Evolutionary conservation across 176 grass and related monocot genomes (phyloP).

Genomic region (Metroxylon sagu): DNA sequence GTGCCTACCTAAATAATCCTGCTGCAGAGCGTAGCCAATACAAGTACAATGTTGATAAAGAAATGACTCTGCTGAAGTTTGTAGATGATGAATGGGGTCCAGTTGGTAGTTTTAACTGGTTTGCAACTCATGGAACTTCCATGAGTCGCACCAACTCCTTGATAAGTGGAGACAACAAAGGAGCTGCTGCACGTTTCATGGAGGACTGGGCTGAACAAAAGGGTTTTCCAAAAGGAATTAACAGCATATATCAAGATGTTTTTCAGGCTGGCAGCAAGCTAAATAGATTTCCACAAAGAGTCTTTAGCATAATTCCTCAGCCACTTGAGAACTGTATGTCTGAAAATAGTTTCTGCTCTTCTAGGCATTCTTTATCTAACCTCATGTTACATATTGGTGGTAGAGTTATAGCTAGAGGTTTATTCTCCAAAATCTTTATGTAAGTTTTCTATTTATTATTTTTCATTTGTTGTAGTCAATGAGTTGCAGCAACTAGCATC

Average conservation of each 20-base stretch:
- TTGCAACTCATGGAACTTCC: slow-evolving; percentile 94
- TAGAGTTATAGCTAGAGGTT: too few relatives aligned
- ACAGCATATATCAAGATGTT: slow-evolving; percentile 13
- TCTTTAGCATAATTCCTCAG: slow-evolving; percentile 74
- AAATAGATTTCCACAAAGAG: slow-evolving; percentile 45
- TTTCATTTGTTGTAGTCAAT: slow-evolving; percentile 42
- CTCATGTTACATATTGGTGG: too few relatives aligned
- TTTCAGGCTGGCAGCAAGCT: slow-evolving; percentile 22
- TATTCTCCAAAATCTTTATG: background rate
- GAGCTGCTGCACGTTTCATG: slow-evolving; percentile 92
- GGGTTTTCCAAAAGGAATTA: slow-evolving; percentile 38
- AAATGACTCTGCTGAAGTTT: slow-evolving; percentile 93
- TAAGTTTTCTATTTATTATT: slow-evolving; percentile 17
- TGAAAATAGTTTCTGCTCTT: slow-evolving; percentile 9
- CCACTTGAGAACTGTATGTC: slow-evolving; percentile 66
- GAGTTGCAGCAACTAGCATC: slow-evolving; percentile 65
- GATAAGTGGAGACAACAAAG: slow-evolving; percentile 97
- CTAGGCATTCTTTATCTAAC: too few relatives aligned
- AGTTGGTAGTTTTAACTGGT: slow-evolving; percentile 93
- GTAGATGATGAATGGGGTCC: slow-evolving; percentile 64
- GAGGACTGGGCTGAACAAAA: slow-evolving; percentile 81
- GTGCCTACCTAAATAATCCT: slow-evolving; percentile 87
- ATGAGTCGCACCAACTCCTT: slow-evolving; percentile 94
- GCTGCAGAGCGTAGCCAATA: slow-evolving; percentile 59
- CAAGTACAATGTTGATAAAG: slow-evolving; percentile 74